phyloP scores from a whole-genome alignment of 768 basidiomycete species.

The Rhizopogon roseolus region DNA sequence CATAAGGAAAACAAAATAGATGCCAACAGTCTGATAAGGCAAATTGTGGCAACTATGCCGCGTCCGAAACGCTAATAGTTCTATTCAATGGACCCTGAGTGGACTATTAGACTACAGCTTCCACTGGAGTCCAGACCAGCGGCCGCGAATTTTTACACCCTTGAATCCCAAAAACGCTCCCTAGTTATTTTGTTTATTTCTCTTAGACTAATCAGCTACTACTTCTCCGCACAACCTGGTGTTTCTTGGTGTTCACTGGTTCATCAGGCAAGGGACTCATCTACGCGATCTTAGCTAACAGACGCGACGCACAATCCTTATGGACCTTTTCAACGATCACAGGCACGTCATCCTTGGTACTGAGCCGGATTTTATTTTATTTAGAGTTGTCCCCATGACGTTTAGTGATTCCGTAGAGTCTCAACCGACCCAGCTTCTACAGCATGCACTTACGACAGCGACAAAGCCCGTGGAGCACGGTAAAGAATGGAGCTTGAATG shows the following conservation, averaged over 20 bases:
- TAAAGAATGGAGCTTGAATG: conserved; percentile 6
- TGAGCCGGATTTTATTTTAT: conserved; percentile 9
- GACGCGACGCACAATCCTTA: conserved; percentile 9
- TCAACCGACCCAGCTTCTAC: conserved; percentile 52
- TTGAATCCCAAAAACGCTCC: neutral
- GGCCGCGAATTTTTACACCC: neutral
- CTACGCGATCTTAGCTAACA: neutral
- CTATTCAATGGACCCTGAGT: conserved; percentile 4
- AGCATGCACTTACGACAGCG: conserved; percentile 35
- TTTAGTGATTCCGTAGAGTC: conserved; percentile 42
- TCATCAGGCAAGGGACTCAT: neutral
- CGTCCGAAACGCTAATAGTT: too few relatives aligned
- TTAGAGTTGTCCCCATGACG: conserved; percentile 2
- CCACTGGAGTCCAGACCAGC: neutral
- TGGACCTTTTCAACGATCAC: conserved; percentile 31
- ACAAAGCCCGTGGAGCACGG: conserved; percentile 12
- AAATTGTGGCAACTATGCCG: neutral
- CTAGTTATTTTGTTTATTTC: neutral
- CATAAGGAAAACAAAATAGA: neutral
- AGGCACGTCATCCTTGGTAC: conserved; percentile 30
- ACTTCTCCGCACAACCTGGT: neutral
- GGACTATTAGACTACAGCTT: neutral
- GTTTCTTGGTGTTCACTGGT: neutral
- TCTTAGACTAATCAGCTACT: neutral
- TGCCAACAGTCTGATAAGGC: neutral